Base-by-base conservation (phyloP, 306 rosid species). In the Prunus davidiana region DNA sequence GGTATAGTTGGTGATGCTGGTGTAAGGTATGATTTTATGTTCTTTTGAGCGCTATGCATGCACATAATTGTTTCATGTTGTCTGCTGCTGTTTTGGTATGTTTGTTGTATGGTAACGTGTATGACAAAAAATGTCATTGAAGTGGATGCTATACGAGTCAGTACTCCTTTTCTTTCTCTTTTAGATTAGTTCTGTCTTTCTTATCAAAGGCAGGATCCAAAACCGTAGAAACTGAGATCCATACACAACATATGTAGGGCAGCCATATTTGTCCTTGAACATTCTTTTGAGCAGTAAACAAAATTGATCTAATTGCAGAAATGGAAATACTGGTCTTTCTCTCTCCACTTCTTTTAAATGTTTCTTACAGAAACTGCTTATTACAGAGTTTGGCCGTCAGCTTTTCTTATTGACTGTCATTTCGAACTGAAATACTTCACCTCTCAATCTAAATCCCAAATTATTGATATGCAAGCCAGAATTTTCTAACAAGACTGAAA, bases 1-100 rank as follows among this genome's bases (percentile, higher is more conserved):
- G 97, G 97, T 62, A 91, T 91, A 68, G 97, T 91, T 72, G 97
- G 97, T 22, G 97, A 91, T 79, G 97, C 97, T 78, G 97, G 97
- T 74, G 97, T 91, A 7, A 91, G 97, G 97, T 91, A 89, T 78
- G 25, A 28, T 45, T 64, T 64, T 38, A 6, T 38, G 19, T 16
- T 13, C 80, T 14, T 64, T 67, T 81, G 30, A 30, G 6, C 5
- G 12, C 46, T 30, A 32, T 2, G 4, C 60, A 0, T 46, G 1
- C 25, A 1, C 19, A 18, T 55, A n/a, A 3, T 56, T 57, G 13
- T 24, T 67, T 76, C 18, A 25, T 45, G 9, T 68, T 76, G 49
- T 57, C 49, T 24, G 15, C 49, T 66, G 5, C 5, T 75, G 11
- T 5, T 64, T 13, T 62, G 38, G 16, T 60, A 24, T 60, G 12